Evolutionary conservation across 2,329 filamentous ascomycete species (phyloP), one percentile per base, ranked within the genome.

Genomic region (Pseudogymnoascus sp.): DNA sequence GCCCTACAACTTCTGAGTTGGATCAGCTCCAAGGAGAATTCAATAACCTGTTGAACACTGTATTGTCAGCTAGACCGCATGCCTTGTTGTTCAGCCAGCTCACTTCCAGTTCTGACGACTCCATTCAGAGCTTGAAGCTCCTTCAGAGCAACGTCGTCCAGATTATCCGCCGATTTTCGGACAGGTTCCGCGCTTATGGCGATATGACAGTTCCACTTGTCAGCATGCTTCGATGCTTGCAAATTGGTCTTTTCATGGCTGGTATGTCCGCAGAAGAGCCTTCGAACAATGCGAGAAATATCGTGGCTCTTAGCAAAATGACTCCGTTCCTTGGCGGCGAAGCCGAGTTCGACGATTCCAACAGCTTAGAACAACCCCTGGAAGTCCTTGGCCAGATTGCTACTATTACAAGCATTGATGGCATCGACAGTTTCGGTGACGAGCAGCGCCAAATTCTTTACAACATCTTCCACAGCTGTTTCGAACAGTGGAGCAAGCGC

Each of bases 21-120:
- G 78, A 81, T 62, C 78, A 87, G 46, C 77, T 97, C 3, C 92
- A 97, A 69, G 89, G 88, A 7, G 91, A 97, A 69, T 93, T 97
- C 70, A 84, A 82, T 61, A 93, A 90, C 66, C 76, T 96, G 25
- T 76, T 96, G 42, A 88, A 86, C 60, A 66, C 65, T 11, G 65
- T 73, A 31, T 56, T 73, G 1, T 40, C 59, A 14, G 67, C 72
- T 7, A 63, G 67, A 16, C 62, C 68, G 5, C 62, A 66, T 8
- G 25, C 38, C 1, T 67, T 60, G 38, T 28, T 73, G 2, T 59
- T 65, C 5, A 56, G 50, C 12, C 68, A 68, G 37, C 70, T 73
- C 42, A 40, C 40, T 36, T n/a, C 18, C 11, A 11, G 16, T 14
- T 60, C 60, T 3, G 53, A 63, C 14, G 56, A 62, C 0, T 63